phyloP scores from a whole-genome alignment of 805 yeast genomes.

The Lachancea waltii region DNA sequence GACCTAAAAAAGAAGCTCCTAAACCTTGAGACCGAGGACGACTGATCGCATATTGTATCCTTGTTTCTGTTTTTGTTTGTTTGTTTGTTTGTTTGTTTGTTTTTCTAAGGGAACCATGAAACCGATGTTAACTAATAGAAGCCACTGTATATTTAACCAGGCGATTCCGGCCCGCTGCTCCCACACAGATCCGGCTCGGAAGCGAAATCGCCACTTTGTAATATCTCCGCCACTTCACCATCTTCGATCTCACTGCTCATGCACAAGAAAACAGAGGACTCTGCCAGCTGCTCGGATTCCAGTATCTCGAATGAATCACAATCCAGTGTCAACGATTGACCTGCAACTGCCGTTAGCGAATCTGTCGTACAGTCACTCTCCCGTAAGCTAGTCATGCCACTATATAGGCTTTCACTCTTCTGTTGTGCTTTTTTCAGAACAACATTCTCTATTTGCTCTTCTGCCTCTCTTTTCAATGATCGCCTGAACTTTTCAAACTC shows the following conservation, averaged over 20 bases:
- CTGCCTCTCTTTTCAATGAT: constrained; percentile 2
- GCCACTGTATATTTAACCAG: no score
- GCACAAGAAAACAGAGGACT: neutral
- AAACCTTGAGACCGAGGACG: constrained; percentile 8
- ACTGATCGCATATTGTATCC: no score
- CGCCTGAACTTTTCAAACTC: constrained; percentile 1
- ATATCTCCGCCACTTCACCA: neutral
- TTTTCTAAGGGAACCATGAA: no score
- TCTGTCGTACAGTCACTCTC: no score
- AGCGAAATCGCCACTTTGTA: neutral
- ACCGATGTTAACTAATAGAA: no score
- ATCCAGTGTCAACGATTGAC: neutral
- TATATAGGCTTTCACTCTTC: neutral
- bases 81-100: no score
- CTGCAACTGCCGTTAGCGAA: neutral
- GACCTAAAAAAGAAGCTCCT: constrained; percentile 52
- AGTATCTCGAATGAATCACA: neutral
- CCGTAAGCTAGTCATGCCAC: no score
- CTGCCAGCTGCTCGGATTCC: neutral
- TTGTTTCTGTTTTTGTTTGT: no score
- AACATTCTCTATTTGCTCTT: neutral
- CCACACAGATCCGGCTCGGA: neutral
- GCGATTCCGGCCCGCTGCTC: neutral
- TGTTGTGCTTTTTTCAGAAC: neutral
- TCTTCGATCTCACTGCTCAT: neutral